Percentiles rank a stretch among this genome's conserved stretches.
These are phyloP conservation scores for Cucurbita argyrosperma DNA, from an alignment of 306 rosid species.

Conservation along the genomic window DNA sequence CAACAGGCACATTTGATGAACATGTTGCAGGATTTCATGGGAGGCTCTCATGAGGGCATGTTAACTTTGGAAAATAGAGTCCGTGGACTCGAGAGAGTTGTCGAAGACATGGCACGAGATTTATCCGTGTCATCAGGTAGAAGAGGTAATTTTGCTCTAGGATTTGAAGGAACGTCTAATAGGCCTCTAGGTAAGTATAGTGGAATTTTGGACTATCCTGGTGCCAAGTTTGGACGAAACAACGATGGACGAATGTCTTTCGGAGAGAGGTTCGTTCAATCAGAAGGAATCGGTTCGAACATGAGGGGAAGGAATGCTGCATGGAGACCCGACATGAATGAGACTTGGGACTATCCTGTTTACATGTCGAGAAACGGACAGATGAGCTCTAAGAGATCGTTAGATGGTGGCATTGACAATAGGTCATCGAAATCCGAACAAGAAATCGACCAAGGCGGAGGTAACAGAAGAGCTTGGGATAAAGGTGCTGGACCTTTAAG, in stretches of 20 bases:
- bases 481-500: conserved; percentile 65
- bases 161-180: conserved; percentile 67
- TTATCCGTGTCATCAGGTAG: conserved; percentile 74
- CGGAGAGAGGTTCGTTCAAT: conserved; percentile 65
- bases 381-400: conserved; percentile 54
- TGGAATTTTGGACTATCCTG: conserved; percentile 59
- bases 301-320: conserved; percentile 73
- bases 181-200: conserved; percentile 67
- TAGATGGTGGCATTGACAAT: conserved; percentile 54
- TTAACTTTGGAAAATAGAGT: conserved; percentile 92
- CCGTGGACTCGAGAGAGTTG: conserved; percentile 92
- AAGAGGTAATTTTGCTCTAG: conserved; percentile 57
- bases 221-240: conserved; percentile 63
- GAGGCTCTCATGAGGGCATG: conserved; percentile 95
- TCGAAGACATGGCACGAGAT: conserved; percentile 92
- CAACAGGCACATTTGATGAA: conserved; percentile 94
- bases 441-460: conserved; percentile 61
- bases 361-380: conserved; percentile 71
- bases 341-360: conserved; percentile 63
- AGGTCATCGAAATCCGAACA: conserved; percentile 74
- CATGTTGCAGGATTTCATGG: conserved; percentile 99
- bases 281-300: conserved; percentile 57
- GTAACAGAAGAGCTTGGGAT: conserved; percentile 85
- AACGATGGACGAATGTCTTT: conserved; percentile 56
- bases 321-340: conserved; percentile 73